These are phyloP conservation scores for Bryoerythrophyllum caledonicum DNA, from an alignment of 225 moss, liverwort and hornwort species.

Conservation along the genomic window DNA sequence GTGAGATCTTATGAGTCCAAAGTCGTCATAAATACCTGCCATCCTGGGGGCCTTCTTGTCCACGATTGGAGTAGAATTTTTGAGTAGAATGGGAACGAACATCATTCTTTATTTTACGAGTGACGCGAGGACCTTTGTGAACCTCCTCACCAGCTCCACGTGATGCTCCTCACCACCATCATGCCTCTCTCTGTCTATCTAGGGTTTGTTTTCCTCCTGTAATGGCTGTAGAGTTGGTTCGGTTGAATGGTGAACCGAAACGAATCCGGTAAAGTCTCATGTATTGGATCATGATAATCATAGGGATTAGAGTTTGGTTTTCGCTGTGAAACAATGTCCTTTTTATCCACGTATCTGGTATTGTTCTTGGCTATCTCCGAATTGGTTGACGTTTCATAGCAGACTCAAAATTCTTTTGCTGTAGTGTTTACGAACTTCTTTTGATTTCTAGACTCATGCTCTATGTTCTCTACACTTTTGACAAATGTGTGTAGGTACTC, in stretches of 20 bases:
- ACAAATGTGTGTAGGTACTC: slow-evolving; percentile 67
- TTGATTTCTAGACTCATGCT: not conserved
- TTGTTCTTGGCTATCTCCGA: not conserved
- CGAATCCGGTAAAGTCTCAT: slow-evolving; percentile 59
- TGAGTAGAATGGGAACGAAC: too few species aligned
- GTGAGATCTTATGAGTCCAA: too few species aligned
- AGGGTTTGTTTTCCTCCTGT: slow-evolving; percentile 50
- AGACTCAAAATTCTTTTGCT: not conserved
- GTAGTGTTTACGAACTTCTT: not conserved
- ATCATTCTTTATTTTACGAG: too few species aligned
- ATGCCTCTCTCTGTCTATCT: too few species aligned
- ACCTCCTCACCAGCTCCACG: too few species aligned
- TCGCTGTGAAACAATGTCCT: not conserved
- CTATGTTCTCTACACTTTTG: slow-evolving; percentile 14
- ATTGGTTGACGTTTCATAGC: not conserved
- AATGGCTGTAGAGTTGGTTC: slow-evolving; percentile 88
- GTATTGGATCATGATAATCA: not conserved
- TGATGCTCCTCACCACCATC: too few species aligned
- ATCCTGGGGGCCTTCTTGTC: too few species aligned
- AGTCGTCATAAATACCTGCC: too few species aligned
- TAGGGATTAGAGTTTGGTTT: slow-evolving; percentile 6
- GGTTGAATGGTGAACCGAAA: slow-evolving; percentile 64
- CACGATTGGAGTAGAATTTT: too few species aligned
- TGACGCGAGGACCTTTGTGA: too few species aligned
- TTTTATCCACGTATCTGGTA: not conserved